Evolutionary conservation across 306 rosid species (phyloP).

Genomic region (Medicago truncatula): MtrunA17r5.0-ANR NC_053047.1:3948501-3949000

Average conservation of each 20-base stretch:
- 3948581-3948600: constrained; percentile 60
- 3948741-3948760: too few species aligned
- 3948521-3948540: constrained; percentile 85
- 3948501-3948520: constrained; percentile 61
- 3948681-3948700: background rate
- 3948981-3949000: constrained; percentile 43
- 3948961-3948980: constrained; percentile 14
- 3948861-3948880: background rate
- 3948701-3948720: background rate
- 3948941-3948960: background rate
- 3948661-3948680: background rate
- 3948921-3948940: too few species aligned
- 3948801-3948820: too few species aligned
- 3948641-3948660: background rate
- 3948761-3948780: too few species aligned
- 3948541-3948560: constrained; percentile 80
- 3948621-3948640: constrained; percentile 2
- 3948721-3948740: background rate
- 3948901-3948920: too few species aligned
- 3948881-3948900: too few species aligned
- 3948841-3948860: background rate
- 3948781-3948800: too few species aligned
- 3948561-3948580: constrained; percentile 69
- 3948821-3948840: background rate
- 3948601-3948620: constrained; percentile 57